Percentiles rank a stretch among this genome's conserved stretches.
Conservation (phyloP, 345 rosid species). For the Citrus sinensis region DVS_A1.0 CM039163.1:43374001-43374500, state of each 20-base stretch:
- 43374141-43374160: constrained; percentile 80
- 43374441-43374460: constrained; percentile 64
- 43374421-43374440: constrained; percentile 39
- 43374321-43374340: constrained; percentile 73
- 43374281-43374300: constrained; percentile 75
- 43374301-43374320: constrained; percentile 55
- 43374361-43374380: background rate
- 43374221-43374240: constrained; percentile 67
- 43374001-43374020: constrained; percentile 8
- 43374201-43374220: constrained; percentile 63
- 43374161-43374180: constrained; percentile 59
- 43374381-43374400: background rate
- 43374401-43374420: background rate
- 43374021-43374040: constrained; percentile 19
- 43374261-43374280: constrained; percentile 87
- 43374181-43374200: constrained; percentile 74
- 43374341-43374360: constrained; percentile 51
- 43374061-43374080: constrained; percentile 31
- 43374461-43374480: constrained; percentile 91
- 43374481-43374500: constrained; percentile 70
- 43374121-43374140: constrained; percentile 88
- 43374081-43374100: constrained; percentile 84
- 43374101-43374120: constrained; percentile 83
- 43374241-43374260: constrained; percentile 71
- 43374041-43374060: constrained; percentile 10